These are phyloP conservation scores for Anthracocystis panici-leucophaei DNA, from an alignment of 1,284 basidiomycete species.

Conservation along the genomic window DNA sequence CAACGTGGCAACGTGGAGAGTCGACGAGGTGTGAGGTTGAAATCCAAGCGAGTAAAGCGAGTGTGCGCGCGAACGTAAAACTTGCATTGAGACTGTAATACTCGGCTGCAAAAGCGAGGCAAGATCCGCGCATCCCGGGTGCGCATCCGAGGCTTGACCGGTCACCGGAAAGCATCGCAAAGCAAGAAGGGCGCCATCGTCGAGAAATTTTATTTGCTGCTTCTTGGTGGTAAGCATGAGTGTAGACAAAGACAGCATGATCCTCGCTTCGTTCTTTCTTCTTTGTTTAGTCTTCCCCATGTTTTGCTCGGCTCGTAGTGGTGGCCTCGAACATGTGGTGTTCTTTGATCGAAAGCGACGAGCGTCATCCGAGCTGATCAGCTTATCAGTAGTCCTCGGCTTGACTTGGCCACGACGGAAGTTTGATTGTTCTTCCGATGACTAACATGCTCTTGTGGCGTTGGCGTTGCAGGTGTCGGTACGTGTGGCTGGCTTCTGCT, in stretches of 20 bases:
- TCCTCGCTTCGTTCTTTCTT: too few relatives aligned
- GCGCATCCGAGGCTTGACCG: background rate
- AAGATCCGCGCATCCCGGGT: background rate
- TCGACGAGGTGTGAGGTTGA: background rate
- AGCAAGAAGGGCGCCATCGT: background rate
- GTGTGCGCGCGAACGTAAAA: slow-evolving; percentile 3
- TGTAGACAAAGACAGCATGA: too few relatives aligned
- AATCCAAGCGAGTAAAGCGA: background rate
- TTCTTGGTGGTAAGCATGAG: too few relatives aligned
- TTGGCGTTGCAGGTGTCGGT: background rate
- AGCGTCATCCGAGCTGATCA: too few relatives aligned
- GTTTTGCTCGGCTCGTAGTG: too few relatives aligned
- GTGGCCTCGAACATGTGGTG: too few relatives aligned
- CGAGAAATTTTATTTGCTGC: background rate
- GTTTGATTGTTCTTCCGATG: too few relatives aligned
- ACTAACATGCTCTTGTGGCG: background rate
- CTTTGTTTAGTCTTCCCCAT: too few relatives aligned
- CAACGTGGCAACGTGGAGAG: slow-evolving; percentile 1
- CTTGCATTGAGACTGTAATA: background rate
- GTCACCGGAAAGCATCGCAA: background rate
- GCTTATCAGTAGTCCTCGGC: too few relatives aligned
- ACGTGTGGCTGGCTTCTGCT: background rate
- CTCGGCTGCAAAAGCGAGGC: background rate
- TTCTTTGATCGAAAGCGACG: too few relatives aligned
- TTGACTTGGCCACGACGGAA: too few relatives aligned